Evolutionary conservation across 73 alveolate genomes (phyloP), one percentile per base, ranked within the genome.

Genomic region (Paraurostyla sp.): DNA sequence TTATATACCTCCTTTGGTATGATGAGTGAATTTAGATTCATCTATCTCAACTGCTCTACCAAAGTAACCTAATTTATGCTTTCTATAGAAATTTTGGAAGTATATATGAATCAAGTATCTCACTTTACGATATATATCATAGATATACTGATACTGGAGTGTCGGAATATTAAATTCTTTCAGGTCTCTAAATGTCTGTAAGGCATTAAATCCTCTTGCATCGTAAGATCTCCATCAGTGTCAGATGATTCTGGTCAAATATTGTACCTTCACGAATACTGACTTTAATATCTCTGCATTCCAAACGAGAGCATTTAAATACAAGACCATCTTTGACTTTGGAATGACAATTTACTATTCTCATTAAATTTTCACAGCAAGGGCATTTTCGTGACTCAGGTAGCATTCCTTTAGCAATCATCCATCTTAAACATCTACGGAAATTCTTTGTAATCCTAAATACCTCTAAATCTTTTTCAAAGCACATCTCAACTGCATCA

Each of bases 21-120:
- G 76, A 38, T 83, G 84, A 42, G 85, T 62, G 76, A 83, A 83
- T 46, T 63, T 65, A 27, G 78, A 40, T 42, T 83, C 92, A 45
- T 83, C 92, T 20, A 83, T 83, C 32, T 83, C 92, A 0, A 83
- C 85, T 4, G 73, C 45, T 35, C 92, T 58, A 27, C 80, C 76
- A n/a, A 73, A 73, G 29, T 62, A 52, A 7, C 92, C 92, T 45
- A 83, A 59, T 35, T 83, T 83, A 27, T 65, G 51, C 60, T 63
- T 60, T 27, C 85, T 80, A 49, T 83, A 81, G 20, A 33, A 35
- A 16, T 58, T 38, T 58, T 81, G 83, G 36, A 58, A 48, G 81
- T 56, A 81, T 2, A 25, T 40, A 58, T 56, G 82, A 43, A 83
- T 63, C 41, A 45, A 27, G 11, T 18, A 46, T 30, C 85, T 20